These are phyloP conservation scores for Colletotrichum noveboracense DNA, from an alignment of 2,329 filamentous ascomycete species.

Conservation along the genomic window DNA sequence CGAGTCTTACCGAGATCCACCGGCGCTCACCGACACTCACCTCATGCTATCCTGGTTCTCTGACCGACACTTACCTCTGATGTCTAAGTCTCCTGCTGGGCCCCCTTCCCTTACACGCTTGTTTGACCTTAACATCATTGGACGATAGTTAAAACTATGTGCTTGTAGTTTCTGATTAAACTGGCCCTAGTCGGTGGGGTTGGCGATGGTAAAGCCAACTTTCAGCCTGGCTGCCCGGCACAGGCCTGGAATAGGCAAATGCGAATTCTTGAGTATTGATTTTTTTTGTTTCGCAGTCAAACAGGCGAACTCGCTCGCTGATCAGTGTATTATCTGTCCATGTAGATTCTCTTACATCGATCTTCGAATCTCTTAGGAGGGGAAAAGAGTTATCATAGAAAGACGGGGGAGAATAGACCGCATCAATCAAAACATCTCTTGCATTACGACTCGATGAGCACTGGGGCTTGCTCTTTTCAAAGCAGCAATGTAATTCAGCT, in stretches of 20 bases:
- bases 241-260: no score
- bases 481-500: background rate
- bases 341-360: background rate
- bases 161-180: background rate
- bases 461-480: background rate
- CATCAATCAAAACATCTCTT: accelerated
- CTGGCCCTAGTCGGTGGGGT: background rate
- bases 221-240: background rate
- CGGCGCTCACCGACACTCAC: background rate
- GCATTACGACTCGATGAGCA: background rate
- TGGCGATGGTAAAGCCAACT: background rate
- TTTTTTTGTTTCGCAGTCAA: accelerated
- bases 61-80: background rate
- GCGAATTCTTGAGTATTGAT: no score
- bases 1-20: background rate
- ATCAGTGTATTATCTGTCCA: background rate
- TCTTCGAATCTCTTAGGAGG: background rate
- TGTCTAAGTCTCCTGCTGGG: background rate
- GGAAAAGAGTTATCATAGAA: background rate
- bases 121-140: background rate
- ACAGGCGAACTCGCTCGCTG: background rate
- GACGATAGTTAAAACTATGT: accelerated
- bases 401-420: background rate
- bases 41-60: accelerated
- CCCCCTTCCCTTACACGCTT: background rate